Conservation (phyloP, 1,139 yeast genomes). For the Nakaseomyces delphensis region DNA sequence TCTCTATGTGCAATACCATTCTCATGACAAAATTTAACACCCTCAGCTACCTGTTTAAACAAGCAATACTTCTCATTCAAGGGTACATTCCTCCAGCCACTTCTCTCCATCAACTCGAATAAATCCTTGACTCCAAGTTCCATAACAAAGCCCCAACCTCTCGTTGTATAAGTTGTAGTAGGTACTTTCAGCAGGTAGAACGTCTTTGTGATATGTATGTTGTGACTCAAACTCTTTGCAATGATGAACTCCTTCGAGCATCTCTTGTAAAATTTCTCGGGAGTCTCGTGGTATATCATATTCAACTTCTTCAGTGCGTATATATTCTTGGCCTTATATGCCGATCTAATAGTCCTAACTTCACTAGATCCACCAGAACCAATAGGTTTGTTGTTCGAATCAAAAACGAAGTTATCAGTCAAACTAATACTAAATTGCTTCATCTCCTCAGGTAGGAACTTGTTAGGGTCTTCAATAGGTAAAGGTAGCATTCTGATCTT, state of each 20-base stretch:
- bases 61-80: constrained; percentile 46
- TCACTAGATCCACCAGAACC: constrained; percentile 73
- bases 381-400: constrained; percentile 37
- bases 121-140: constrained; percentile 64
- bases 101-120: constrained; percentile 49
- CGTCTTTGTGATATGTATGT: constrained; percentile 53
- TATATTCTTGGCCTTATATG: constrained; percentile 32
- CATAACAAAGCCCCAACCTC: constrained; percentile 74
- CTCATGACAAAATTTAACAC: constrained; percentile 64
- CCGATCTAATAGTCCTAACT: constrained; percentile 47
- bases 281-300: constrained; percentile 51
- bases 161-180: constrained; percentile 43
- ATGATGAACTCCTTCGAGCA: constrained; percentile 57
- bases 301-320: constrained; percentile 60
- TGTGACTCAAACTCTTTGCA: constrained; percentile 43
- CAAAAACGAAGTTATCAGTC: constrained; percentile 50
- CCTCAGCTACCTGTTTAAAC: constrained; percentile 41
- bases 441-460: constrained; percentile 48
- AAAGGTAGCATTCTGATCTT: constrained; percentile 43
- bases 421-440: constrained; percentile 46
- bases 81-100: constrained; percentile 42
- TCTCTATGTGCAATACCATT: constrained; percentile 87
- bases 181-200: constrained; percentile 51
- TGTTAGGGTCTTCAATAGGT: constrained; percentile 66
- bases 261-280: constrained; percentile 58